A percentile compares a stretch with the other conserved stretches of the same genome.
Conservation (phyloP, 2,329 filamentous ascomycete genomes). For the Fusarium subglutinans region DNA sequence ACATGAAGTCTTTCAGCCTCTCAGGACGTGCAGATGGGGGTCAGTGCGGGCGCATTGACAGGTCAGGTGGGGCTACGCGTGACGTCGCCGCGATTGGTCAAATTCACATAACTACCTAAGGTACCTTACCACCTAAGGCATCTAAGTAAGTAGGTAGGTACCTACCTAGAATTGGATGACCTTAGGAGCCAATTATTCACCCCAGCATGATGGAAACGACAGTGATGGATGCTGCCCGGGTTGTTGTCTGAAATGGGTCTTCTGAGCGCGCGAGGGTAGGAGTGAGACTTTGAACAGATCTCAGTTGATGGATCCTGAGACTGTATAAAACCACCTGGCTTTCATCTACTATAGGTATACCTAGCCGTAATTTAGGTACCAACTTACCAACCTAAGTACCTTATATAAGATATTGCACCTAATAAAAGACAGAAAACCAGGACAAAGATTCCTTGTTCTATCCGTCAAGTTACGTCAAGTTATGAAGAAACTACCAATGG, state of each 20-base stretch:
- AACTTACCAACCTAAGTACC: background rate
- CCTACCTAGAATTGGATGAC: background rate
- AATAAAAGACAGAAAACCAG: background rate
- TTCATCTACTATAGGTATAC: too few relatives aligned
- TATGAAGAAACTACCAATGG: background rate
- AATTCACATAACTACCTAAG: background rate
- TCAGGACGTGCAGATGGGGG: background rate
- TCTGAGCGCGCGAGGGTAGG: background rate
- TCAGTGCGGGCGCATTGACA: constrained; percentile 10
- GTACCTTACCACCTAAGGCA: background rate
- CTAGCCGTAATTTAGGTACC: too few relatives aligned
- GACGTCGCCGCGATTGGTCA: background rate
- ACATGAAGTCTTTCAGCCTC: constrained; percentile 12
- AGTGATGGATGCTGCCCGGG: background rate
- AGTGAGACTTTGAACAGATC: background rate
- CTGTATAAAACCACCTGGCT: background rate
- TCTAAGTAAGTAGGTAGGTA: background rate
- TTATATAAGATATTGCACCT: background rate
- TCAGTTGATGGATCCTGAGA: background rate
- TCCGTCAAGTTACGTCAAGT: background rate
- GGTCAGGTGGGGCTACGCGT: background rate
- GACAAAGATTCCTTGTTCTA: background rate
- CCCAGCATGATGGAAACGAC: background rate
- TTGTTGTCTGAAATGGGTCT: background rate
- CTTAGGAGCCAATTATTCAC: background rate